Conservation (phyloP, 2,329 filamentous ascomycete genomes). For the Grosmannia huntii region DNA sequence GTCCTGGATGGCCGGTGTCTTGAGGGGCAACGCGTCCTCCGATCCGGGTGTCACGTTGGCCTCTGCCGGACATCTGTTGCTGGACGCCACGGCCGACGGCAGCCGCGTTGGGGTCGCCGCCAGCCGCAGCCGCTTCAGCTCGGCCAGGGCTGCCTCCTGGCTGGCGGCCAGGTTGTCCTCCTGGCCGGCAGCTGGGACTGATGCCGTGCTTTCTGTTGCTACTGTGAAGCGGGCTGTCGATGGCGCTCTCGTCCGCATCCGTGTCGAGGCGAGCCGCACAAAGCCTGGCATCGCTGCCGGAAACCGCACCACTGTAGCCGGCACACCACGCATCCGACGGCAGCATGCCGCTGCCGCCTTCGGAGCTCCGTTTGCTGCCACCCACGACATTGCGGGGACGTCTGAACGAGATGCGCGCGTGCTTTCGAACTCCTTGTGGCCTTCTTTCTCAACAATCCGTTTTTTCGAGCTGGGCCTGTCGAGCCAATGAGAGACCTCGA, state of each 20-base stretch:
- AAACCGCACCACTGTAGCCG: background rate
- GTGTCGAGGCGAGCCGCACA: conserved; percentile 9
- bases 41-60: background rate
- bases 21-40: conserved; percentile 6
- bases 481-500: no score
- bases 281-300: background rate
- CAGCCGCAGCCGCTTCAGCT: conserved; percentile 9
- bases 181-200: background rate
- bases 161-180: background rate
- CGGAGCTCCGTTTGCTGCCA: conserved; percentile 8
- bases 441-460: no score
- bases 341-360: conserved; percentile 9
- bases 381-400: conserved; percentile 8
- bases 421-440: no score
- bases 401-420: no score
- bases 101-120: conserved; percentile 2
- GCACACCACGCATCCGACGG: background rate
- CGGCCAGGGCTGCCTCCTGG: conserved; percentile 11
- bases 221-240: background rate
- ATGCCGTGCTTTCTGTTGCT: background rate
- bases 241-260: background rate
- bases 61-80: background rate
- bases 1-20: conserved; percentile 9
- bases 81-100: background rate
- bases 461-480: no score